Percentiles rank a stretch among this genome's conserved stretches.
phyloP scores from a whole-genome alignment of 192 early-diverging fungal species.

The Linnemannia hyalina region DNA sequence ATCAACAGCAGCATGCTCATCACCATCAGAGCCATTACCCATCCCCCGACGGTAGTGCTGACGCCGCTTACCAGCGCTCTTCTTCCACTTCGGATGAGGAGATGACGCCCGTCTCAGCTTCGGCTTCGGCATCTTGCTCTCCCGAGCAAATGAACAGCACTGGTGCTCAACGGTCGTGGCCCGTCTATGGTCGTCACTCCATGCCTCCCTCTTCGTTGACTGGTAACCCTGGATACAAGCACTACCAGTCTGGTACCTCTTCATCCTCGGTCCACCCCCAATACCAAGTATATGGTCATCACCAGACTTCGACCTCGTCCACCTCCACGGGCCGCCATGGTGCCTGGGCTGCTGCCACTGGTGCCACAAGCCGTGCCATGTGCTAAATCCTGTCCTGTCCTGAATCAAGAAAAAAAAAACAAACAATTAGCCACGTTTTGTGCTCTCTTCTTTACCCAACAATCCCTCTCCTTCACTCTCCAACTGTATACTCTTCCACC shows the following conservation, averaged over 20 bases:
- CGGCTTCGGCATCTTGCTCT: conserved; percentile 7
- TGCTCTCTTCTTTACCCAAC: conserved; percentile 12
- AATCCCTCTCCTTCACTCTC: neutral
- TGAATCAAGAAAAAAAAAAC: neutral
- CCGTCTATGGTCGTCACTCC: conserved; percentile 34
- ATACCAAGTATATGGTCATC: conserved; percentile 2
- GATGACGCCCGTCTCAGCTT: conserved; percentile 8
- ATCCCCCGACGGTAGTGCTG: conserved; percentile 25
- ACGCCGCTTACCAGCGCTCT: neutral
- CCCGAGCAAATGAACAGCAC: conserved; percentile 9
- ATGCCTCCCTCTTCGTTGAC: conserved; percentile 14
- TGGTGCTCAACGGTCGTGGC: conserved; percentile 5
- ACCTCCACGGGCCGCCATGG: neutral
- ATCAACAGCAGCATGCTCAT: too few species aligned
- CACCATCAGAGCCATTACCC: conserved; percentile 32
- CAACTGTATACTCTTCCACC: neutral
- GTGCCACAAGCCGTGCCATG: conserved; percentile 32
- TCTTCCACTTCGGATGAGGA: conserved; percentile 17
- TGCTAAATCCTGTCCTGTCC: conserved; percentile 16
- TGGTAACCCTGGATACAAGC: neutral
- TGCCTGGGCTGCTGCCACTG: conserved; percentile 12
- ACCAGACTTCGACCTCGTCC: neutral
- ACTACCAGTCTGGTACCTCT: neutral
- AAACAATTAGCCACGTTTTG: neutral
- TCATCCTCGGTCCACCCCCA: conserved; percentile 8